Conservation (phyloP, 2,329 filamentous ascomycete species). For the Colletotrichum abscissum region DNA sequence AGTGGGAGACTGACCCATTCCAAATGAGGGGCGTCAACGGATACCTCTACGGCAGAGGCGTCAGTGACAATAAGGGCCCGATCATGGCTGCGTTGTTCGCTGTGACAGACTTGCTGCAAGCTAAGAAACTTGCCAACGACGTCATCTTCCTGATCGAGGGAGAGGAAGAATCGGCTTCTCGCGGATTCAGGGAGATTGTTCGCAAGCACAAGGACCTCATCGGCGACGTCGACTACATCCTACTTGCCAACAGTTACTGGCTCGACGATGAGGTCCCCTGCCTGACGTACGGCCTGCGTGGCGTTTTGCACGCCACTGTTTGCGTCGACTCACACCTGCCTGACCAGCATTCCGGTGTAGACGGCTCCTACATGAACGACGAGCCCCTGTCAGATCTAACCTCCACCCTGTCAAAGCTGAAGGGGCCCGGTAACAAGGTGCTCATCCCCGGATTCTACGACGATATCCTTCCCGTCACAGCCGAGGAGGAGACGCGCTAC, state of each 20-base stretch:
- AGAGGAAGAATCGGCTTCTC: conserved; percentile 94
- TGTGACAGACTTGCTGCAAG: conserved; percentile 86
- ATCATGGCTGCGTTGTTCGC: conserved; percentile 95
- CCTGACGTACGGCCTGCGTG: conserved; percentile 91
- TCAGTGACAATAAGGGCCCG: conserved; percentile 97
- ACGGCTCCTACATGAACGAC: conserved; percentile 89
- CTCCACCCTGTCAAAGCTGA: conserved; percentile 82
- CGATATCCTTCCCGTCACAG: conserved; percentile 78
- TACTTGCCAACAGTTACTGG: conserved; percentile 99
- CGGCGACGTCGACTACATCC: conserved; percentile 91
- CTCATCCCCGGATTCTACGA: conserved; percentile 92
- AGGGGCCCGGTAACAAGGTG: conserved; percentile 82
- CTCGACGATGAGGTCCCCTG: conserved; percentile 95
- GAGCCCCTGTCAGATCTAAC: conserved; percentile 94
- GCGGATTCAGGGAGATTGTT: conserved; percentile 89
- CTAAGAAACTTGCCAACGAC: conserved; percentile 86
- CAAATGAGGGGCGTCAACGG: conserved; percentile 89
- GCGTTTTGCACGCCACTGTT: conserved; percentile 92
- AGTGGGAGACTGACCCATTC: conserved; percentile 92
- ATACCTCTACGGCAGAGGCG: conserved; percentile 94
- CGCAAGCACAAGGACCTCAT: conserved; percentile 84
- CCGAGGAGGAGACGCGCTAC: conserved; percentile 83
- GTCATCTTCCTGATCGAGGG: conserved; percentile 96
- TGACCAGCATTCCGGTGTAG: conserved; percentile 96
- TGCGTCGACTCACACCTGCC: conserved; percentile 87